Evolutionary conservation across 108 stramenopile species (phyloP).

Genomic region (Nannochloropsis salina): DNA sequence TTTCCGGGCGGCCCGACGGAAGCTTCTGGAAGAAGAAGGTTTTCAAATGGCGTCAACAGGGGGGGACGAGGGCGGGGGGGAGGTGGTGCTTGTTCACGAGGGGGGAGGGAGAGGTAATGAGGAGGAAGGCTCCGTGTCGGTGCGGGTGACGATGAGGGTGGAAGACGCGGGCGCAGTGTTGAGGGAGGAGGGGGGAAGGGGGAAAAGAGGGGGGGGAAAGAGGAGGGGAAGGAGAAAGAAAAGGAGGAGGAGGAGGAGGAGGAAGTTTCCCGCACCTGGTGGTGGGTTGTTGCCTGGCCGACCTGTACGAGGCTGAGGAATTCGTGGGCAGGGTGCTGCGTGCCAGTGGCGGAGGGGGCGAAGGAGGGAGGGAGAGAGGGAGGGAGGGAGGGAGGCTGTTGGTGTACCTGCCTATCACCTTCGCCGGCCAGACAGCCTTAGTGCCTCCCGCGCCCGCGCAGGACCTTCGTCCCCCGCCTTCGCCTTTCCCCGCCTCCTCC

Average conservation of each 20-base stretch:
- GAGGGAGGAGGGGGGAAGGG: not conserved
- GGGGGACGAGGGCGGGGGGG: not conserved
- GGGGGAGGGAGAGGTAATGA: not conserved
- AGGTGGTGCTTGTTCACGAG: not conserved
- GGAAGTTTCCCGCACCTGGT: slow-evolving; percentile 61
- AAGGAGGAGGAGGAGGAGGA: not conserved
- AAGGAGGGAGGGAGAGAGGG: slow-evolving; percentile 21
- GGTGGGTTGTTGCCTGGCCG: slow-evolving; percentile 79
- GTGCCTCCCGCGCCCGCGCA: slow-evolving; percentile 28
- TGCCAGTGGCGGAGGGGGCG: not conserved
- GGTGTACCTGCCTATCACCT: slow-evolving; percentile 84
- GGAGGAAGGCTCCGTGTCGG: not conserved
- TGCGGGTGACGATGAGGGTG: not conserved
- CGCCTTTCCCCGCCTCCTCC: not conserved
- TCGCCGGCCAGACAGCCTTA: slow-evolving; percentile 69
- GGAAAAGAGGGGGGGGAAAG: not conserved
- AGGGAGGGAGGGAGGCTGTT: slow-evolving; percentile 42
- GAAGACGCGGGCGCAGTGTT: not conserved
- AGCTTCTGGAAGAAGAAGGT: not conserved
- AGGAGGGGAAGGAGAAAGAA: not conserved
- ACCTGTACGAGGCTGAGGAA: slow-evolving; percentile 66
- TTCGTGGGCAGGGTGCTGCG: slow-evolving; percentile 36
- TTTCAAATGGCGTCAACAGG: not conserved
- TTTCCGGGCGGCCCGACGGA: not conserved
- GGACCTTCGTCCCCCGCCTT: not conserved